These are phyloP conservation scores for Metarhizium rileyi DNA, from an alignment of 2,329 filamentous ascomycete genomes.

Conservation along the genomic window DNA sequence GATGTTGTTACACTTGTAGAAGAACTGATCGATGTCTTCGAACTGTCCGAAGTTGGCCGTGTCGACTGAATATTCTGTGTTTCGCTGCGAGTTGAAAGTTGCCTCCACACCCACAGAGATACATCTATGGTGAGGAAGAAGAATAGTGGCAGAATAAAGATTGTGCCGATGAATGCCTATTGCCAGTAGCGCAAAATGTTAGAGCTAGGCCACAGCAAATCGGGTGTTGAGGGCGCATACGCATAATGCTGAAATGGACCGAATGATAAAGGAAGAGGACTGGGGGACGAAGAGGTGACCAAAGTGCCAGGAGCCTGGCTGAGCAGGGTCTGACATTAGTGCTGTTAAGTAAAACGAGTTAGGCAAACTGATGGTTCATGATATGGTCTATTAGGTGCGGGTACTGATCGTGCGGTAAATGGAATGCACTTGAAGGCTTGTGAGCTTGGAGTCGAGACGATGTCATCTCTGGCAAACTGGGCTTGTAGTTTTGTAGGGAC, in stretches of 20 bases:
- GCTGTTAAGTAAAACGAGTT: constrained; percentile 1
- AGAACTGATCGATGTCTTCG: neutral
- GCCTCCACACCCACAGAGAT: constrained; percentile 42
- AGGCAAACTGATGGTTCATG: neutral
- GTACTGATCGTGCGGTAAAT: neutral
- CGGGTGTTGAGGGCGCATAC: constrained; percentile 18
- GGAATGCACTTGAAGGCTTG: neutral
- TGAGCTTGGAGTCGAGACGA: neutral
- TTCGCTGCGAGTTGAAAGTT: constrained; percentile 17
- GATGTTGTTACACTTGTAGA: constrained; percentile 2
- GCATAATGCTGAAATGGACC: constrained; percentile 28
- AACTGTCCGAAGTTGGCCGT: neutral
- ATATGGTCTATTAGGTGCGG: neutral
- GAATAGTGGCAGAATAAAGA: constrained; percentile 36
- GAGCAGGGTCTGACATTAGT: constrained; percentile 17
- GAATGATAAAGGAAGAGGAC: constrained; percentile 21
- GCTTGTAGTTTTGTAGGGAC: neutral
- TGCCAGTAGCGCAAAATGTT: constrained; percentile 6
- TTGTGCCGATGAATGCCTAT: constrained; percentile 34
- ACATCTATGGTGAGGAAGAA: constrained; percentile 42
- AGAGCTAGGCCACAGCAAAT: constrained; percentile 3
- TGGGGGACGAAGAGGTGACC: constrained; percentile 17
- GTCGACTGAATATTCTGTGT: neutral
- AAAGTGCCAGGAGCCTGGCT: constrained; percentile 16
- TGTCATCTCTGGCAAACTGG: neutral